Percentiles rank a stretch among this genome's conserved stretches.
phyloP scores from a whole-genome alignment of 2,329 filamentous ascomycete genomes.

The Onygena corvina region DNA sequence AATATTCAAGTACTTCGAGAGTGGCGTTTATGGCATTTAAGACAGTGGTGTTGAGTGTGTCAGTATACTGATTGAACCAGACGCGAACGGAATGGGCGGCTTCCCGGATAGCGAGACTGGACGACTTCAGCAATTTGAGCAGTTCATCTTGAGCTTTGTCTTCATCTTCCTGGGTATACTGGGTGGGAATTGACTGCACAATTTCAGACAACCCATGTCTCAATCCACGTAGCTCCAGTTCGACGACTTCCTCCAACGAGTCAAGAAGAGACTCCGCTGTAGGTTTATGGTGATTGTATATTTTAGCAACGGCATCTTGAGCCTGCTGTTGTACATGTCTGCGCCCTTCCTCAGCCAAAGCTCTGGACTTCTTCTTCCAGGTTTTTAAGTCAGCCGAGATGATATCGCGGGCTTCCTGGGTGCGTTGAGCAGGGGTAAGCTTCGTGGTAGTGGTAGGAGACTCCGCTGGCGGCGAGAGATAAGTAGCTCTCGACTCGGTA shows the following conservation, averaged over 20 bases:
- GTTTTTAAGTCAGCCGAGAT: slow-evolving; percentile 58
- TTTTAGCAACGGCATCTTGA: slow-evolving; percentile 57
- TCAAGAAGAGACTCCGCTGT: slow-evolving; percentile 45
- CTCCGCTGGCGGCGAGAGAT: slow-evolving; percentile 18
- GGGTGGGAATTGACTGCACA: slow-evolving; percentile 45
- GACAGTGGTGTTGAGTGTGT: slow-evolving; percentile 56
- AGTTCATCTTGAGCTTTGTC: slow-evolving; percentile 44
- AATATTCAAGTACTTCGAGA: slow-evolving; percentile 67
- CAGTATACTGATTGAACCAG: slow-evolving; percentile 63
- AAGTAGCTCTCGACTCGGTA: slow-evolving; percentile 15
- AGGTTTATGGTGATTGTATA: slow-evolving; percentile 54
- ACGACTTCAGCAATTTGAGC: slow-evolving; percentile 47
- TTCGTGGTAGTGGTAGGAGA: slow-evolving; percentile 19
- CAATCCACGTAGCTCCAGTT: slow-evolving; percentile 51
- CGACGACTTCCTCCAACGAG: slow-evolving; percentile 56
- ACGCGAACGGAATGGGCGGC: slow-evolving; percentile 63
- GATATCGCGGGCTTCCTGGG: slow-evolving; percentile 42
- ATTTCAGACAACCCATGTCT: slow-evolving; percentile 53
- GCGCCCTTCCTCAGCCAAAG: slow-evolving; percentile 72
- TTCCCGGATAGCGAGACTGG: slow-evolving; percentile 62
- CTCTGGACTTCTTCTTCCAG: slow-evolving; percentile 82
- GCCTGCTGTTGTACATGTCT: slow-evolving; percentile 53
- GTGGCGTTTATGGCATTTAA: slow-evolving; percentile 65
- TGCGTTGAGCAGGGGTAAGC: slow-evolving; percentile 24
- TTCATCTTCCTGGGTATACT: slow-evolving; percentile 42